Evolutionary conservation across 371 early-diverging fungal genomes (phyloP), one percentile per base, ranked within the genome.

Genomic region (Mortierella sp.): DNA sequence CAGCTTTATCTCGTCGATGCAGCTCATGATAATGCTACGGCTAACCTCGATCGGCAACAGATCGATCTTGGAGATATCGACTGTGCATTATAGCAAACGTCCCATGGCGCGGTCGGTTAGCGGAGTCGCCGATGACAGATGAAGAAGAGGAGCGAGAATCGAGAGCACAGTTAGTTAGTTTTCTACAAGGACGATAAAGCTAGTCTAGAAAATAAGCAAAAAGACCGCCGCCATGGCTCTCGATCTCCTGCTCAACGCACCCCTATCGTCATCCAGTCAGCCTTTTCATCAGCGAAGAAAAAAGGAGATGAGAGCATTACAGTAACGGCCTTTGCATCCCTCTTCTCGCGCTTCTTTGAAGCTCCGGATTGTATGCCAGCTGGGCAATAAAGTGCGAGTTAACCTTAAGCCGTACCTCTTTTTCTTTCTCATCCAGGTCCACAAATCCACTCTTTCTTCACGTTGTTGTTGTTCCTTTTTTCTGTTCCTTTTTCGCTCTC

Each of bases 1-100:
- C 55, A 85, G 76, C 69, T 77, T 78, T 72, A 86, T 86, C 71
- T 86, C 86, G 37, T 86, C 86, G 40, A 86, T 86, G 51, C 86
- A 86, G 43, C 26, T 64, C 79, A 86, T 76, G 79, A 81, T 77
- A 61, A 86, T 73, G 31, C 50, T 61, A 75, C 79, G 82, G 69
- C 79, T 78, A 43, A 79, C 76, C 61, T 86, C 82, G 72, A 86
- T 86, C 40, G 86, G 86, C 71, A 86, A 43, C 34, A 86, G 67
- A 21, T 86, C 82, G 64, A 84, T 80, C 55, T 84, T 34, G 24
- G 73, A 24, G 34, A 84, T 71, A 28, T 84, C 81, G 31, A 84
- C 84, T 84, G 54, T n/a, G 21, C 5, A 46, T 10, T 9, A 46
- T 64, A 53, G 14, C n/a, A 26, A 40, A 40, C 28, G 43, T 44